These are phyloP conservation scores for Tricharina praecox DNA, from an alignment of 495 filamentous ascomycete genomes.

Conservation along the genomic window DNA sequence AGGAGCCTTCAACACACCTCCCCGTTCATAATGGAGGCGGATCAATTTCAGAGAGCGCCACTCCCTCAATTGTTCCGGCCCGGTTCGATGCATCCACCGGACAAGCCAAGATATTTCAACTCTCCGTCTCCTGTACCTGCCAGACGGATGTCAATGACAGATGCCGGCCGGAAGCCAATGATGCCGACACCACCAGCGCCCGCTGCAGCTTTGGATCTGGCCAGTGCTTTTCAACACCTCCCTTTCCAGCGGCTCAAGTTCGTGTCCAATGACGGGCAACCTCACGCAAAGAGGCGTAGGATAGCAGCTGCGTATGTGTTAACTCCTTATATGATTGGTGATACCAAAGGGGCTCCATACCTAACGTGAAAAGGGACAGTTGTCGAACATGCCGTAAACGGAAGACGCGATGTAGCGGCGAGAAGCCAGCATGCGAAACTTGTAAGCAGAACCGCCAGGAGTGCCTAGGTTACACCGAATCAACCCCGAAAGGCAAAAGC, in stretches of 20 bases:
- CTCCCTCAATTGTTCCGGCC: background rate
- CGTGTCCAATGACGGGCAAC: conserved; percentile 65
- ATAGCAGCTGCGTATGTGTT: conserved; percentile 61
- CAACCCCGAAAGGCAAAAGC: background rate
- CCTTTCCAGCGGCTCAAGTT: conserved; percentile 30
- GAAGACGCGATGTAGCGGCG: conserved; percentile 69
- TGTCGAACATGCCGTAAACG: conserved; percentile 66
- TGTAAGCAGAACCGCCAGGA: conserved; percentile 57
- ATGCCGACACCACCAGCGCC: background rate
- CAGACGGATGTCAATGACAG: conserved; percentile 2
- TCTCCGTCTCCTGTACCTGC: background rate
- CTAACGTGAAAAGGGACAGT: conserved; percentile 29
- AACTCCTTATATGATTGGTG: conserved; percentile 6
- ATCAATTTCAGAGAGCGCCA: background rate
- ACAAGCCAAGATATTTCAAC: background rate
- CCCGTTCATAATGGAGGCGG: background rate
- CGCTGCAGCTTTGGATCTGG: background rate
- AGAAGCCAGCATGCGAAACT: conserved; percentile 57
- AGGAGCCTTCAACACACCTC: no score
- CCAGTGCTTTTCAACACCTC: background rate
- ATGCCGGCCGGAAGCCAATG: background rate
- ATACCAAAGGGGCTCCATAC: conserved; percentile 9
- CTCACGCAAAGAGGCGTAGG: conserved; percentile 61
- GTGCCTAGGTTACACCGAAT: conserved; percentile 45
- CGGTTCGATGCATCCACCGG: background rate